phyloP scores from a whole-genome alignment of 192 early-diverging fungal species.

The Phlyctochytrium arcticum region DNA sequence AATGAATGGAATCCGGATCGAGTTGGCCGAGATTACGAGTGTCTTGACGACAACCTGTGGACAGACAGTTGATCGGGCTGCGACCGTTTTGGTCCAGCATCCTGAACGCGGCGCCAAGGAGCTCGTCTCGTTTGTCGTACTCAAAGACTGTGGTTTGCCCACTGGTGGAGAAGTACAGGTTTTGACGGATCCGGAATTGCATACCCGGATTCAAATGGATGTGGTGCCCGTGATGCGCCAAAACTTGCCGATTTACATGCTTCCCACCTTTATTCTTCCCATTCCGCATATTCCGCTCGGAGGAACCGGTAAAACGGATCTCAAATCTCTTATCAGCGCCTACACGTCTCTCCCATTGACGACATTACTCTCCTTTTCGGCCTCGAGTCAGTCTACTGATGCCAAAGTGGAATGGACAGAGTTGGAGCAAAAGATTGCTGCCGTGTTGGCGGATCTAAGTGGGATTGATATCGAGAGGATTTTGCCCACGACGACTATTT shows the following conservation, averaged over 20 bases:
- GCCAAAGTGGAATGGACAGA: background rate
- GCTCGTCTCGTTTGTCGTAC: slow-evolving; percentile 10
- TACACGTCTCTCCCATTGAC: background rate
- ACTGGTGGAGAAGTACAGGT: too few relatives aligned
- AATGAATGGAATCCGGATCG: slow-evolving; percentile 45
- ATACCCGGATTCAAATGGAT: background rate
- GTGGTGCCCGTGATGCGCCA: background rate
- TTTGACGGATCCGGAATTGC: background rate
- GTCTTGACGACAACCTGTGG: background rate
- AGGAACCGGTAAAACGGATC: slow-evolving; percentile 8
- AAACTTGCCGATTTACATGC: slow-evolving; percentile 9
- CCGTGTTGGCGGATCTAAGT: background rate
- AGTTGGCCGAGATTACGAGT: slow-evolving; percentile 32
- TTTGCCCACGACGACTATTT: background rate
- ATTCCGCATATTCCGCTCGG: slow-evolving; percentile 9
- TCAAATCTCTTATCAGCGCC: background rate
- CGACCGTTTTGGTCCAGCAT: background rate
- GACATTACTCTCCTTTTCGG: background rate
- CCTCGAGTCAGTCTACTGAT: background rate
- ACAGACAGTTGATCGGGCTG: background rate
- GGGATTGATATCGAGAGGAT: background rate
- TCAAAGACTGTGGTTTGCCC: background rate
- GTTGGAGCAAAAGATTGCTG: background rate
- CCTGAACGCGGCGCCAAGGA: background rate
- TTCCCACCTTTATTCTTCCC: slow-evolving; percentile 2